Conservation (phyloP, 176 grass and related monocot species). For the Triticum aestivum region DNA sequence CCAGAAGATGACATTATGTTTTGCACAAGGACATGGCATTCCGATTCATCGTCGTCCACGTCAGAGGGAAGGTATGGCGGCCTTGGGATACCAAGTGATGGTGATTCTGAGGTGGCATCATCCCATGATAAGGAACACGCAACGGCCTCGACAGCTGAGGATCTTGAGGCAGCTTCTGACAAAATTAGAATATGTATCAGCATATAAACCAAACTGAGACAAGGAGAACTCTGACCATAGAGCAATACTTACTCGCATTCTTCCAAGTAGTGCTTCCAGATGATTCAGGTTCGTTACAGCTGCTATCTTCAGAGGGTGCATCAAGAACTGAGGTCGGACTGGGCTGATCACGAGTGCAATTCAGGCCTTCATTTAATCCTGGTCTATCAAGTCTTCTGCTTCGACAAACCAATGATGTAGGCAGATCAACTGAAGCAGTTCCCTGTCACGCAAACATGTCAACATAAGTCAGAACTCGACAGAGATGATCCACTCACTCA, state of each 20-base stretch:
- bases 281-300: constrained; percentile 57
- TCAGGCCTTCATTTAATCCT: constrained; percentile 25
- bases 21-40: constrained; percentile 60
- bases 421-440: constrained; percentile 27
- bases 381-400: constrained; percentile 38
- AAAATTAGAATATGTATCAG: constrained; percentile 1
- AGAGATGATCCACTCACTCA: neutral
- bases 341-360: constrained; percentile 60
- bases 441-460: constrained; percentile 45
- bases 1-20: constrained; percentile 71
- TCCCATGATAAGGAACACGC: constrained; percentile 75
- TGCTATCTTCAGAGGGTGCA: constrained; percentile 66
- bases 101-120: constrained; percentile 30
- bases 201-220: neutral
- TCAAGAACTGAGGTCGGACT: constrained; percentile 94
- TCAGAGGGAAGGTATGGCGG: constrained; percentile 17
- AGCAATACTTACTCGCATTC: constrained; percentile 49
- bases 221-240: neutral
- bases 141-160: constrained; percentile 57
- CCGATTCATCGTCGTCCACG: constrained; percentile 49
- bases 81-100: constrained; percentile 2
- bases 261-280: constrained; percentile 34
- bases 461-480: neutral
- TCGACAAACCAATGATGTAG: constrained; percentile 27
- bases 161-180: constrained; percentile 51